These are phyloP conservation scores for Geotrichum candidum DNA, from an alignment of 1,139 yeast species.

Conservation along the genomic window DNA sequence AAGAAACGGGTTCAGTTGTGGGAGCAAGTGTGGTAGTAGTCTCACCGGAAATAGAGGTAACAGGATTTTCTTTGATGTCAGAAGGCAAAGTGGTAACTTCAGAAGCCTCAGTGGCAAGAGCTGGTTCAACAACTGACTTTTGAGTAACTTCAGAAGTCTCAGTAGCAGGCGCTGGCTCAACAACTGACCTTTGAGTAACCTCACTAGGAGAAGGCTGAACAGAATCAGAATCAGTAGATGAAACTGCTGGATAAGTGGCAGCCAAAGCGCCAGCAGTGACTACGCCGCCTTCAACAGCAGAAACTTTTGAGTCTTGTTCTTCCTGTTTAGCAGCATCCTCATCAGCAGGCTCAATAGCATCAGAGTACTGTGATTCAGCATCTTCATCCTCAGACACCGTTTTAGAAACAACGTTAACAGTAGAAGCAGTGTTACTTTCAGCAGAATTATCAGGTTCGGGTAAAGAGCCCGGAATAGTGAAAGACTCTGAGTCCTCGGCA, in stretches of 20 bases:
- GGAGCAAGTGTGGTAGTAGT: background rate
- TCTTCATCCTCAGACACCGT: background rate
- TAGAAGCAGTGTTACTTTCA: background rate
- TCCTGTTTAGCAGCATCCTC: background rate
- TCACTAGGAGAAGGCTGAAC: background rate
- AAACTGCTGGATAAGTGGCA: background rate
- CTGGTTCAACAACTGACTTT: background rate
- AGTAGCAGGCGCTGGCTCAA: background rate
- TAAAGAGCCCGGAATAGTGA: background rate
- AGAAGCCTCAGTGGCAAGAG: background rate
- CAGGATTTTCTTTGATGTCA: background rate
- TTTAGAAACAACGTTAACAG: background rate
- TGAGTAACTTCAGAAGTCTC: background rate
- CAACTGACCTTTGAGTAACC: background rate
- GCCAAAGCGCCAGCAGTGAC: background rate
- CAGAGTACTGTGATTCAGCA: constrained; percentile 7
- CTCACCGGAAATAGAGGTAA: background rate
- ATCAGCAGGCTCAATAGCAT: constrained; percentile 4
- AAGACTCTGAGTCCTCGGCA: background rate
- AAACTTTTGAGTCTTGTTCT: background rate
- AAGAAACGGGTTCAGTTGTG: constrained; percentile 6
- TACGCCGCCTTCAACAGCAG: background rate
- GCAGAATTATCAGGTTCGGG: background rate
- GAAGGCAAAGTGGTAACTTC: background rate
- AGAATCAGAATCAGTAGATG: background rate